Conservation (phyloP, 2,329 filamentous ascomycete genomes). For the Pyrenophora seminiperda region DNA sequence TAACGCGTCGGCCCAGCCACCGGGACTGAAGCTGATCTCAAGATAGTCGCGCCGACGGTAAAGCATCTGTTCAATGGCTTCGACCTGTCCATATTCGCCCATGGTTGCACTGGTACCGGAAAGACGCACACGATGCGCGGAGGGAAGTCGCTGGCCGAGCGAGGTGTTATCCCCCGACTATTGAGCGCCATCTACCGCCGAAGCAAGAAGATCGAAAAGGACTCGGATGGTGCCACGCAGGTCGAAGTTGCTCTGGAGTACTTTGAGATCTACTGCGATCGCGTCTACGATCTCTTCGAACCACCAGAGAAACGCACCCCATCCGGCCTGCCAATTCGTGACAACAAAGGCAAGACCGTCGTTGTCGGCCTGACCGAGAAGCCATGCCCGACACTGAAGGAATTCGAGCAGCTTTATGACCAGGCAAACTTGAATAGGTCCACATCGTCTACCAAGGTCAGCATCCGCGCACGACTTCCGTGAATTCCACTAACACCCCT, state of each 20-base stretch:
- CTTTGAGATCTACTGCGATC: constrained; percentile 97
- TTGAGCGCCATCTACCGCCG: constrained; percentile 85
- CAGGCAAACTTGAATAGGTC: constrained; percentile 90
- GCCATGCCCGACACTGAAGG: constrained; percentile 80
- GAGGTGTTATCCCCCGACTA: constrained; percentile 84
- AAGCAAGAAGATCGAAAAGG: constrained; percentile 83
- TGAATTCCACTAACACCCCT: constrained; percentile 1
- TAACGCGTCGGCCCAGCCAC: constrained; percentile 5
- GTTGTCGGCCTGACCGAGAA: constrained; percentile 86
- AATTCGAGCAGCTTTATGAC: constrained; percentile 88
- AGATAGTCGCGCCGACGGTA: constrained; percentile 79
- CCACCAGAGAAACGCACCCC: constrained; percentile 83
- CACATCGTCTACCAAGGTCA: constrained; percentile 81
- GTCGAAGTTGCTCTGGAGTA: constrained; percentile 83
- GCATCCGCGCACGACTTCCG: constrained; percentile 2
- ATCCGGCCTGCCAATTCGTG: constrained; percentile 78
- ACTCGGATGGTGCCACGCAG: constrained; percentile 69
- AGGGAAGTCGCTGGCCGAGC: constrained; percentile 80
- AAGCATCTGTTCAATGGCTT: constrained; percentile 91
- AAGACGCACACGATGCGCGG: constrained; percentile 98
- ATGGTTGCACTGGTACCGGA: constrained; percentile 89
- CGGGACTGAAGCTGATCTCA: constrained; percentile 24
- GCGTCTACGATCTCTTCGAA: constrained; percentile 89
- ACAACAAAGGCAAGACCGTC: constrained; percentile 84
- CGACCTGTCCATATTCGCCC: constrained; percentile 77